Percentiles rank a stretch among this genome's conserved stretches.
Conservation (phyloP, 805 yeast genomes). For the Kodamaea kaohsiungensis region DNA sequence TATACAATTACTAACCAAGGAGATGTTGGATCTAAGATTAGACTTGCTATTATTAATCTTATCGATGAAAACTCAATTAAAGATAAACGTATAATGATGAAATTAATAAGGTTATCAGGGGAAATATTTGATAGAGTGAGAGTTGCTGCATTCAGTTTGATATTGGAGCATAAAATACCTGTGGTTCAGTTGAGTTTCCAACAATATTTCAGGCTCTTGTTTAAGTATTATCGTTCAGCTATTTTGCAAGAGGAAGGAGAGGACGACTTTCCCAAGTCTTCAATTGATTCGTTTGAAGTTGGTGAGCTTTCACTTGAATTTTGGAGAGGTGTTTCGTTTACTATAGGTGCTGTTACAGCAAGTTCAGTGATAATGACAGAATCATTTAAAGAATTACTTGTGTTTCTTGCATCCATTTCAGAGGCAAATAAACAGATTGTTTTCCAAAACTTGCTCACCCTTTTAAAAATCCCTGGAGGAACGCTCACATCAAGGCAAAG, state of each 20-base stretch:
- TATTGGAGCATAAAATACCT: conserved; percentile 23
- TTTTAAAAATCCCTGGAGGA: conserved; percentile 19
- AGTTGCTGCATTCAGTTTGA: conserved; percentile 38
- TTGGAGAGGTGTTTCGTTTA: conserved; percentile 56
- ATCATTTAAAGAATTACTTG: conserved; percentile 35
- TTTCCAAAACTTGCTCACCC: conserved; percentile 16
- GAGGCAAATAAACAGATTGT: conserved; percentile 9
- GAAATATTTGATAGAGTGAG: conserved; percentile 65
- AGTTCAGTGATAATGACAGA: conserved; percentile 44
- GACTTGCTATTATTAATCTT: conserved; percentile 52
- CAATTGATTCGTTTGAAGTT: not conserved
- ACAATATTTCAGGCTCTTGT: conserved; percentile 4
- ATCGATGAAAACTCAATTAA: conserved; percentile 18
- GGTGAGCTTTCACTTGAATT: conserved; percentile 34
- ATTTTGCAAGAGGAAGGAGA: not conserved
- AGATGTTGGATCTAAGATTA: conserved; percentile 83
- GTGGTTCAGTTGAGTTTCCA: not conserved
- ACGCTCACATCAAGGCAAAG: conserved; percentile 16
- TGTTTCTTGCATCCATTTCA: conserved; percentile 35
- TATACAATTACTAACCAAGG: conserved; percentile 81
- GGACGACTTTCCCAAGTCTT: not conserved
- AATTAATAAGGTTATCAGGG: conserved; percentile 56
- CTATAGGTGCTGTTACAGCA: conserved; percentile 58
- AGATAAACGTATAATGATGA: conserved; percentile 22
- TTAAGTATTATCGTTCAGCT: conserved; percentile 6